phyloP scores from a whole-genome alignment of 768 basidiomycete species.

The Stropharia rugosoannulata region DNA sequence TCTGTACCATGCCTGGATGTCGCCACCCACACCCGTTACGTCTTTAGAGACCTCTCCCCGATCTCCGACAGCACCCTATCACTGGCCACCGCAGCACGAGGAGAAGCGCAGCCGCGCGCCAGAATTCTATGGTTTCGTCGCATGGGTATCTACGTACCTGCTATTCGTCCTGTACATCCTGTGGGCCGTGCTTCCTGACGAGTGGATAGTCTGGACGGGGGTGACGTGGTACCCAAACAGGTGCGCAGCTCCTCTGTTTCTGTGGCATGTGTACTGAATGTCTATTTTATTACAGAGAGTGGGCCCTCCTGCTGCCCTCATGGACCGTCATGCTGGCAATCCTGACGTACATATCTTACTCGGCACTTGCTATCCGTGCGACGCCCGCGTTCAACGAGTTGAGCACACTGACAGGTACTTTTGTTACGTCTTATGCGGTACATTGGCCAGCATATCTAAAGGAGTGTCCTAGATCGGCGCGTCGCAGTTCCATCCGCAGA shows the following conservation, averaged over 20 bases:
- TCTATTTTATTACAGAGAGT: conserved; percentile 56
- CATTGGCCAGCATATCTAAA: conserved; percentile 6
- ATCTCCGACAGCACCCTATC: conserved; percentile 23
- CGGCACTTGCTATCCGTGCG: conserved; percentile 66
- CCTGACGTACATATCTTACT: conserved; percentile 76
- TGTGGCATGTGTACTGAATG: not conserved
- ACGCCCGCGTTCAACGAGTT: conserved; percentile 73
- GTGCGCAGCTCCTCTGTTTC: conserved; percentile 36
- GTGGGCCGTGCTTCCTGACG: conserved; percentile 81
- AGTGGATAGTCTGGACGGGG: conserved; percentile 62
- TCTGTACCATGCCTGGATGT: conserved; percentile 14
- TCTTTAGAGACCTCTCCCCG: conserved; percentile 21
- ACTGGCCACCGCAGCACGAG: conserved; percentile 24
- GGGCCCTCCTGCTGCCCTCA: conserved; percentile 80
- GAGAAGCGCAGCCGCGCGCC: conserved; percentile 66
- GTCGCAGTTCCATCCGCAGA: conserved; percentile 46
- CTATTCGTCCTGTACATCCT: conserved; percentile 69
- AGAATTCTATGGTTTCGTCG: conserved; percentile 91
- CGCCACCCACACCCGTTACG: conserved; percentile 14
- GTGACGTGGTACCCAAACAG: conserved; percentile 88
- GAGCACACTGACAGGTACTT: conserved; percentile 64
- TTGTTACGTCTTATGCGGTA: not conserved
- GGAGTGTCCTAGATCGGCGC: conserved; percentile 48
- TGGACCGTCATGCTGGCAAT: conserved; percentile 71
- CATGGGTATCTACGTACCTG: conserved; percentile 76